Evolutionary conservation across 2,329 filamentous ascomycete genomes (phyloP), one percentile per base, ranked within the genome.

Genomic region (Lasiodiplodia citricola): DNA sequence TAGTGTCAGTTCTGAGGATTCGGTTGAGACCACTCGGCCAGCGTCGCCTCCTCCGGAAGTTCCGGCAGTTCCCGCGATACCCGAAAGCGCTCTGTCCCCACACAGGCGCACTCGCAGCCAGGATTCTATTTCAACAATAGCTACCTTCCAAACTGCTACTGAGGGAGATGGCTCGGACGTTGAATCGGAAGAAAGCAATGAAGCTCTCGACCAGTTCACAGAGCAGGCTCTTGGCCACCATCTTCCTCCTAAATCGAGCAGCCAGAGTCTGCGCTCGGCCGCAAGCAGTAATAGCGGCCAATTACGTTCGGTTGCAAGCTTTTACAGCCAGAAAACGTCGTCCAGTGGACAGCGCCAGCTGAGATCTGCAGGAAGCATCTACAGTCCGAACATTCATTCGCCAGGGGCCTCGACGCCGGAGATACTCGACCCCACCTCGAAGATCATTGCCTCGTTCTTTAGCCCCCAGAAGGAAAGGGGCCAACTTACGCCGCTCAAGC

Each of bases 111-210:
- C 83, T 23, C 81, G 84, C 47, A 91, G 88, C 70, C 79, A 80
- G n/a, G 86, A 87, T 70, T 90, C 88, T 0, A 77, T 88, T 11
- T 90, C 88, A 13, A 90, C 87, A 1, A 78, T 86, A 11, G 87
- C 86, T 23, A 87, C 87, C 0, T 91, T 91, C 75, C 88, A 87
- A 2, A 91, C 89, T 2, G 89, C 89, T 5, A 85, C 81, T 3
- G 88, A 90, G 77, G 85, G 83, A 13, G 78, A 76, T 16, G 55
- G 55, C 21, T 77, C 79, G 21, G 78, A 78, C 16, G 76, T 75
- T 13, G 75, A 77, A 8, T 72, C 78, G 18, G 73, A 78, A 56
- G 72, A 72, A 56, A 76, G 79, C 51, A 83, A 84, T 31, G 82
- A 83, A 69, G 74, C 76, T 70, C 80, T 77, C 76, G 82, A 77